phyloP scores from a whole-genome alignment of 2,329 filamentous ascomycete genomes.

The Lachnellula arida region DNA sequence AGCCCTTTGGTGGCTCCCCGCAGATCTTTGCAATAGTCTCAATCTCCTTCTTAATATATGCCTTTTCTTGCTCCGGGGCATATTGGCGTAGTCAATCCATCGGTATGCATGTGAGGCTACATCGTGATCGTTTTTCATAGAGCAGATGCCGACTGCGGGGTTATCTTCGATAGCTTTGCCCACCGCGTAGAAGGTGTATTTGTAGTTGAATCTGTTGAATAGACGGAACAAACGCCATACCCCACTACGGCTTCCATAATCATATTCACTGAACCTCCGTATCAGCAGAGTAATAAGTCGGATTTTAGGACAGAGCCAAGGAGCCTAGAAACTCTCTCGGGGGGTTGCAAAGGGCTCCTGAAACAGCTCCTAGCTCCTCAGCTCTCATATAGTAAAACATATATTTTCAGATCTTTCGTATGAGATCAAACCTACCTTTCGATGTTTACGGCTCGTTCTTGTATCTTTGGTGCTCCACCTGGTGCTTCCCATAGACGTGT shows the following conservation, averaged over 20 bases:
- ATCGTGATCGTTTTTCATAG: constrained; percentile 38
- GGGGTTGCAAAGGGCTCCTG: too few species aligned
- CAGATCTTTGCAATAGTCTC: constrained; percentile 32
- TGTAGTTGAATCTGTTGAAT: constrained; percentile 39
- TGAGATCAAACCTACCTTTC: constrained; percentile 10
- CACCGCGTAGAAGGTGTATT: constrained; percentile 40
- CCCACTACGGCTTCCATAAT: constrained; percentile 34
- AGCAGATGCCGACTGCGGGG: constrained; percentile 36
- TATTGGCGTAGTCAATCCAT: constrained; percentile 41
- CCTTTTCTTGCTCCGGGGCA: constrained; percentile 35
- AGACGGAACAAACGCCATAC: constrained; percentile 39
- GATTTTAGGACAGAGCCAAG: too few species aligned
- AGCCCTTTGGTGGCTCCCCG: constrained; percentile 33
- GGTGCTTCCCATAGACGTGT: constrained; percentile 23
- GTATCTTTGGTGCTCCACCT: constrained; percentile 16
- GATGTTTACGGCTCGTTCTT: constrained; percentile 28
- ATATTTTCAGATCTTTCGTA: too few species aligned
- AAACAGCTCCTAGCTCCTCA: too few species aligned
- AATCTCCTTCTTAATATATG: constrained; percentile 37
- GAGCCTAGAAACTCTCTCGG: too few species aligned
- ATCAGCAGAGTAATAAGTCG: too few species aligned
- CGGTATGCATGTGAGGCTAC: constrained; percentile 38
- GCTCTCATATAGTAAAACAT: too few species aligned
- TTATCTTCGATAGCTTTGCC: constrained; percentile 38
- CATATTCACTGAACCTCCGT: constrained; percentile 26